phyloP scores from a whole-genome alignment of 257 asterid species.

The Verbascum thapsus region DNA sequence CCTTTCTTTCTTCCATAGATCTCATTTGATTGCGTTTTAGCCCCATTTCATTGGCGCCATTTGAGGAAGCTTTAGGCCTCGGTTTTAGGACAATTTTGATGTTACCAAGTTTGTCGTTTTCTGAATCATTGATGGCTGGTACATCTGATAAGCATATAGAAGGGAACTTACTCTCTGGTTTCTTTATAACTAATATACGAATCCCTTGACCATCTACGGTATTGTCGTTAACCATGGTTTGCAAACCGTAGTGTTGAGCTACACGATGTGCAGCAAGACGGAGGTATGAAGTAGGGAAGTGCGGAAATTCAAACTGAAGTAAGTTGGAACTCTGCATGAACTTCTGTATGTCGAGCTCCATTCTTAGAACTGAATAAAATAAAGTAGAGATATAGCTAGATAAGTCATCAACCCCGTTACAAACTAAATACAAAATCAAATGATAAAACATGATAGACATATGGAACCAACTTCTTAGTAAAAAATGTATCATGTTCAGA shows the following conservation, averaged over 20 bases:
- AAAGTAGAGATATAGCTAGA: conserved; percentile 5
- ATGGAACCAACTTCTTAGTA: background rate
- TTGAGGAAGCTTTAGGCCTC: conserved; percentile 61
- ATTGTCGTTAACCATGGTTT: conserved; percentile 74
- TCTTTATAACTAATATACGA: conserved; percentile 68
- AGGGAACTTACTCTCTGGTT: conserved; percentile 76
- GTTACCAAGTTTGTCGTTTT: conserved; percentile 59
- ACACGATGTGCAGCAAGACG: conserved; percentile 99
- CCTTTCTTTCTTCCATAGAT: conserved; percentile 94
- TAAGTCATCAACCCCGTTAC: background rate
- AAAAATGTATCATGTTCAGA: conserved; percentile 6
- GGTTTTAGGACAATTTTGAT: conserved; percentile 71
- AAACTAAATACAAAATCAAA: background rate
- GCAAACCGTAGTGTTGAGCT: conserved; percentile 93
- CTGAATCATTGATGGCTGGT: conserved; percentile 71
- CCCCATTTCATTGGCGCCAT: conserved; percentile 51
- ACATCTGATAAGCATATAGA: conserved; percentile 70
- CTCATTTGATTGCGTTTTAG: conserved; percentile 60
- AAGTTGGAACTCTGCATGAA: conserved; percentile 63
- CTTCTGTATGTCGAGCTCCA: conserved; percentile 90
- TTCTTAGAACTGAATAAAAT: conserved; percentile 71
- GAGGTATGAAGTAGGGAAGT: conserved; percentile 88
- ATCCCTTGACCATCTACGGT: conserved; percentile 70
- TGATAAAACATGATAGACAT: background rate
- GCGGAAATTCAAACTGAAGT: conserved; percentile 85